Evolutionary conservation across 768 basidiomycete species (phyloP).

Genomic region (Pisolithus sp.): DNA sequence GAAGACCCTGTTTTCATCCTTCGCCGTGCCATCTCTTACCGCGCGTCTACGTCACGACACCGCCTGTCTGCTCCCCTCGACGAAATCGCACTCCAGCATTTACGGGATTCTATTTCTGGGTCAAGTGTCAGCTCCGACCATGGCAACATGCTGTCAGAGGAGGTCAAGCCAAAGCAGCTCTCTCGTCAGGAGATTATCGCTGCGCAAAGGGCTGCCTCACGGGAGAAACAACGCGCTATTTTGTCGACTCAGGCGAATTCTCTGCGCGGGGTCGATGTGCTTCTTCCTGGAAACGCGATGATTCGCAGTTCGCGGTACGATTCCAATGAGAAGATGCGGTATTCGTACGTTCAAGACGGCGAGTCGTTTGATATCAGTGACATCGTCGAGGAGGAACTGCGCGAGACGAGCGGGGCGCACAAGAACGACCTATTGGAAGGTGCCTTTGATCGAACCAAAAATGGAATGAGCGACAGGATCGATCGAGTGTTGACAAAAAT

Average conservation of each 20-base stretch:
- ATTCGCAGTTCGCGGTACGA: conserved; percentile 80
- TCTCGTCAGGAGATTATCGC: conserved; percentile 89
- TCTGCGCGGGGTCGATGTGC: conserved; percentile 81
- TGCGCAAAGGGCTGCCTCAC: conserved; percentile 79
- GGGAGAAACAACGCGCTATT: conserved; percentile 81
- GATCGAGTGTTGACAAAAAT: conserved; percentile 73
- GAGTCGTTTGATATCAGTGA: conserved; percentile 92
- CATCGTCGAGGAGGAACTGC: conserved; percentile 85
- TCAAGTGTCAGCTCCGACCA: conserved; percentile 54
- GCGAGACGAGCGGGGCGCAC: conserved; percentile 37
- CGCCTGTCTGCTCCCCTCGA: conserved; percentile 74
- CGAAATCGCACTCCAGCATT: conserved; percentile 70
- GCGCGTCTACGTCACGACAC: conserved; percentile 61
- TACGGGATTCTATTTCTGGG: conserved; percentile 55
- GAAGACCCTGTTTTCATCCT: conserved; percentile 90
- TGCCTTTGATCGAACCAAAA: conserved; percentile 51
- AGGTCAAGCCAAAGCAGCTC: conserved; percentile 34
- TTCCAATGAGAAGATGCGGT: conserved; percentile 68
- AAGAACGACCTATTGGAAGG: conserved; percentile 65
- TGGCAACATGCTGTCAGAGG: conserved; percentile 20
- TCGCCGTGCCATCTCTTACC: conserved; percentile 73
- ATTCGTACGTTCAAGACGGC: conserved; percentile 92
- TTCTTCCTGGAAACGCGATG: conserved; percentile 78
- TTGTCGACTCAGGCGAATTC: conserved; percentile 82
- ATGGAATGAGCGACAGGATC: conserved; percentile 60